Conservation (phyloP, 176 grass and related monocot species). For the Microstegium vimineum region DNA sequence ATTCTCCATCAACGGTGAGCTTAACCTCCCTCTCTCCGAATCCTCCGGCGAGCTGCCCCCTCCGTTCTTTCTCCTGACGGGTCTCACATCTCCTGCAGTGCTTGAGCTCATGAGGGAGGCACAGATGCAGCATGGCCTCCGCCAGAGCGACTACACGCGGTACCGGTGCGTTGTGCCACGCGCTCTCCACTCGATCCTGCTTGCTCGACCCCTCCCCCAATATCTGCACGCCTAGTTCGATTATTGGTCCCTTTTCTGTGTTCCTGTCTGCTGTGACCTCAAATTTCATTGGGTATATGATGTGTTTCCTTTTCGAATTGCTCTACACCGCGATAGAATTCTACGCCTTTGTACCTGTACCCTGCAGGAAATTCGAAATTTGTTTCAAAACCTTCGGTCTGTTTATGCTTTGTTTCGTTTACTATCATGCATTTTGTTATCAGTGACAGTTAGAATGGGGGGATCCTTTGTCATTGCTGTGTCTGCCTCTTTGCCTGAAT, state of each 20-base stretch:
- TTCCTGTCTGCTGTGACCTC: background rate
- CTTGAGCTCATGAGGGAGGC: slow-evolving; percentile 72
- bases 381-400: background rate
- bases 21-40: background rate
- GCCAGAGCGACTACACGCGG: slow-evolving; percentile 77
- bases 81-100: slow-evolving; percentile 30
- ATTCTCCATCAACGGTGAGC: slow-evolving; percentile 86
- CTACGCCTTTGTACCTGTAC: background rate
- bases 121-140: slow-evolving; percentile 95
- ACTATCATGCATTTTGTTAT: background rate
- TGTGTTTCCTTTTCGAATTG: background rate
- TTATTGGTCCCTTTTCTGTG: background rate
- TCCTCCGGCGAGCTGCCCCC: background rate
- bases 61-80: background rate
- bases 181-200: background rate
- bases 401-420: background rate
- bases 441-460: background rate
- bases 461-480: background rate
- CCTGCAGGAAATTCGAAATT: background rate
- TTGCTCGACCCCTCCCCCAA: background rate
- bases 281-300: background rate
- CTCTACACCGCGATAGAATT: background rate
- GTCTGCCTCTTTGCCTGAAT: slow-evolving; percentile 20
- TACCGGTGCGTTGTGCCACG: slow-evolving; percentile 45
- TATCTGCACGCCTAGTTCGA: background rate